These are phyloP conservation scores for Trypanosoma cruzi DNA, from an alignment of 208 protist genomes.

Conservation along the genomic window DNA sequence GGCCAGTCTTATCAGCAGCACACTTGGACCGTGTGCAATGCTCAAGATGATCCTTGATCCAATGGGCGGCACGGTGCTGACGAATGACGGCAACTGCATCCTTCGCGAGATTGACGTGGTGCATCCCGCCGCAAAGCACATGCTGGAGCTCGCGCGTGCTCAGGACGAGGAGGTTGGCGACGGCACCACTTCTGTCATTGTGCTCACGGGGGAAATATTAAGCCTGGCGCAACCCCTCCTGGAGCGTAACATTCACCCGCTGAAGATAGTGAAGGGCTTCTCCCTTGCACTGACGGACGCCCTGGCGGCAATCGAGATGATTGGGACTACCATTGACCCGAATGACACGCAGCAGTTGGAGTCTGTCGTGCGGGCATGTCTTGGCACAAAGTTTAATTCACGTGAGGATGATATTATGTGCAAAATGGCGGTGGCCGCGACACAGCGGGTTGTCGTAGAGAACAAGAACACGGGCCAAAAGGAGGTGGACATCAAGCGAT, in stretches of 20 bases:
- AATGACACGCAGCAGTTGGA: constrained; percentile 90
- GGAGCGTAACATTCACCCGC: constrained; percentile 98
- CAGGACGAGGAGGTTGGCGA: constrained; percentile 99
- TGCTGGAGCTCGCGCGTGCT: constrained; percentile 99
- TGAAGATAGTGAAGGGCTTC: constrained; percentile 98
- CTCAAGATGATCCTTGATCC: constrained; percentile 99
- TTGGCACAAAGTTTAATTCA: constrained; percentile 99
- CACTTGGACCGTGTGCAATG: constrained; percentile 99
- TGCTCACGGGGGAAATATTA: constrained; percentile 99
- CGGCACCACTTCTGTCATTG: constrained; percentile 99
- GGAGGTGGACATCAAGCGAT: constrained; percentile 99
- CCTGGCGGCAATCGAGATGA: constrained; percentile 92
- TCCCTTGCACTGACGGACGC: constrained; percentile 97
- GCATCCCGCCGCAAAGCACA: constrained; percentile 99
- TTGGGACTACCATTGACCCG: constrained; percentile 94
- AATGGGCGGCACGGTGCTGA: constrained; percentile 99
- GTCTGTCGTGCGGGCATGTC: constrained; percentile 93
- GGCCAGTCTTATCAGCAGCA: constrained; percentile 99
- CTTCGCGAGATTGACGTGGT: constrained; percentile 99
- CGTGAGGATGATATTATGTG: constrained; percentile 97
- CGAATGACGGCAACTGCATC: constrained; percentile 99
- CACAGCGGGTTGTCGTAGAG: constrained; percentile 92
- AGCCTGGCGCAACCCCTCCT: constrained; percentile 97
- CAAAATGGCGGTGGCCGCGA: constrained; percentile 98
- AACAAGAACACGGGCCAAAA: constrained; percentile 86